Conservation (phyloP, 257 asterid genomes). For the Ilex aquifolium region DNA sequence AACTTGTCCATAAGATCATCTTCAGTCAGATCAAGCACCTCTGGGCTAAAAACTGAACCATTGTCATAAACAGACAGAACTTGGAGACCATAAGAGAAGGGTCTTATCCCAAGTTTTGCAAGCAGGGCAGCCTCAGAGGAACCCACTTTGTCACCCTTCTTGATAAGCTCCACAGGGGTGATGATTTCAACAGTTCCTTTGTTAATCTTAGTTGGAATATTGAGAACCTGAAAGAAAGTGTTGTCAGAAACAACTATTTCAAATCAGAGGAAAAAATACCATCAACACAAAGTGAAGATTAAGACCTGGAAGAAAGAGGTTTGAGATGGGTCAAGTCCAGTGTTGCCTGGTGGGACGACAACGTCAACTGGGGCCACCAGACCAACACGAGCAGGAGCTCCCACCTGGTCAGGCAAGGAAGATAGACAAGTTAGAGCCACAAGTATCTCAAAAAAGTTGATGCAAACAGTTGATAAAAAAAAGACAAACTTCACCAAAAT, state of each 20-base stretch:
- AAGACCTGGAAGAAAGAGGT: constrained; percentile 93
- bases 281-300: background rate
- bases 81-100: constrained; percentile 85
- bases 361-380: constrained; percentile 90
- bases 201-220: constrained; percentile 96
- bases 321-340: constrained; percentile 94
- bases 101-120: constrained; percentile 88
- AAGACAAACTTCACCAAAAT: too few species aligned
- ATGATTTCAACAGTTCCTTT: constrained; percentile 97
- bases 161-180: constrained; percentile 94
- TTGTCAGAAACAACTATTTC: background rate
- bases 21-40: constrained; percentile 75
- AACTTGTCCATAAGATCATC: constrained; percentile 79
- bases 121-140: constrained; percentile 95
- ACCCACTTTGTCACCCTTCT: constrained; percentile 96
- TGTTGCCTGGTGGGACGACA: constrained; percentile 92
- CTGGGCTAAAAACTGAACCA: constrained; percentile 89
- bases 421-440: background rate
- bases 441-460: background rate
- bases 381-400: constrained; percentile 99
- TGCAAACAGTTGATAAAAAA: background rate
- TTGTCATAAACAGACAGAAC: constrained; percentile 66
- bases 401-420: constrained; percentile 46
- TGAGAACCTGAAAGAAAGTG: constrained; percentile 47
- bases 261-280: too few species aligned